Conservation (phyloP, 306 rosid species). For the Dryas octopetala region DNA sequence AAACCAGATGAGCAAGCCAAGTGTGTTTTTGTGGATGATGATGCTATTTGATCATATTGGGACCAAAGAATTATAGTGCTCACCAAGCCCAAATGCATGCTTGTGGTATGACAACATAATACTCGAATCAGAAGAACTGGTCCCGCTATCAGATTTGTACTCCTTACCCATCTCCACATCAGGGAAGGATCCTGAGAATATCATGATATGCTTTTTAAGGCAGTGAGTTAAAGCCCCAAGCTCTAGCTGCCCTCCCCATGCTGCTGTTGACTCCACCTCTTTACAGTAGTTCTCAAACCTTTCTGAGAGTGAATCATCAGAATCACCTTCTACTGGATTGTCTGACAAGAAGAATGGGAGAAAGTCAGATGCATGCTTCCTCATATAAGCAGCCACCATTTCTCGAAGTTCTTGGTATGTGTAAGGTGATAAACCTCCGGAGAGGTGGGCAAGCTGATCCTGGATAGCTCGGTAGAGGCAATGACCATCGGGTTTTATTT, state of each 20-base stretch:
- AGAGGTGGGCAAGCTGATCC: constrained; percentile 60
- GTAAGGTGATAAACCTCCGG: constrained; percentile 60
- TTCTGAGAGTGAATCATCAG: constrained; percentile 45
- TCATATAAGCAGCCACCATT: constrained; percentile 78
- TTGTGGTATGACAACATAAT: constrained; percentile 82
- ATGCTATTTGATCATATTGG: constrained; percentile 39
- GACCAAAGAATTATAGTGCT: constrained; percentile 90
- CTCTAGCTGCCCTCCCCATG: constrained; percentile 99
- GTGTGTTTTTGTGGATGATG: not conserved
- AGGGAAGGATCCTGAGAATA: constrained; percentile 92
- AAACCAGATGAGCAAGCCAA: constrained; percentile 20
- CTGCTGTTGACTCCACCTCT: constrained; percentile 83
- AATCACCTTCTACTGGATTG: constrained; percentile 45
- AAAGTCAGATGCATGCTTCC: constrained; percentile 62
- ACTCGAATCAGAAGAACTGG: constrained; percentile 41
- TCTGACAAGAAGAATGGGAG: constrained; percentile 81
- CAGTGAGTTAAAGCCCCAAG: constrained; percentile 85
- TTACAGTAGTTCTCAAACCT: constrained; percentile 82
- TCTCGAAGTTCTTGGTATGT: constrained; percentile 75
- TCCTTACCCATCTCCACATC: constrained; percentile 99
- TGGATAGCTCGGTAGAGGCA: constrained; percentile 92
- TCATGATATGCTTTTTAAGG: constrained; percentile 75
- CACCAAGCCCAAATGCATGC: constrained; percentile 95
- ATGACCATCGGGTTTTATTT: constrained; percentile 94
- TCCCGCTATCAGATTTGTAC: constrained; percentile 48